Conservation (phyloP, 129 eudicot genomes). For the Logfia minima region DNA sequence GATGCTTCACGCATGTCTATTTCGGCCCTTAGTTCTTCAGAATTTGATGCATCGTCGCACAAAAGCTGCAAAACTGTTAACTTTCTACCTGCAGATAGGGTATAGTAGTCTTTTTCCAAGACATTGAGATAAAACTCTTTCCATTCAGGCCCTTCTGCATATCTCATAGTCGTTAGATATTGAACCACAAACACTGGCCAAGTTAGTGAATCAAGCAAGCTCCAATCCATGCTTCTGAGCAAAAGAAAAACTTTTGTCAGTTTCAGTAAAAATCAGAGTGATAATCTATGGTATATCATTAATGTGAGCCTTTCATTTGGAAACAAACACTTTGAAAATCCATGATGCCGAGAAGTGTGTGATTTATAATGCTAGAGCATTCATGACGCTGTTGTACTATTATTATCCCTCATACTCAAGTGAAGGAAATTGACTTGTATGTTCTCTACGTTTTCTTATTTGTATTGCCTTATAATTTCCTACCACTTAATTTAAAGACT, state of each 20-base stretch:
- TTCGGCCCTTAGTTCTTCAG: conserved; percentile 78
- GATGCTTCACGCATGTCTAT: conserved; percentile 74
- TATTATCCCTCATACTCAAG: not conserved
- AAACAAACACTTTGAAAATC: not conserved
- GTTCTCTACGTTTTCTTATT: not conserved
- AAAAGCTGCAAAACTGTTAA: conserved; percentile 65
- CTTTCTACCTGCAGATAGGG: conserved; percentile 68
- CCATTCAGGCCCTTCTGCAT: conserved; percentile 70
- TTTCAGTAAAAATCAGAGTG: not conserved
- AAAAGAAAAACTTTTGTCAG: not conserved
- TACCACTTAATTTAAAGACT: not conserved
- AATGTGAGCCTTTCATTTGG: conserved; percentile 9
- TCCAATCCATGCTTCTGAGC: conserved; percentile 86
- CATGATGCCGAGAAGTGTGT: not conserved
- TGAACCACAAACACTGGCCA: conserved; percentile 84
- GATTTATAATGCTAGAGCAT: conserved; percentile 1
- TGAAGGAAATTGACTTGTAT: not conserved
- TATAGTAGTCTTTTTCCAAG: conserved; percentile 71
- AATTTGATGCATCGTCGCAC: conserved; percentile 76
- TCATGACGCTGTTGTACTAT: not conserved
- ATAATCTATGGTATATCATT: not conserved
- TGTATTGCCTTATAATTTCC: not conserved
- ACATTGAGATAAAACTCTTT: conserved; percentile 56
- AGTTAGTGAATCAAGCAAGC: conserved; percentile 86
- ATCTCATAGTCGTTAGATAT: conserved; percentile 70